phyloP scores from a whole-genome alignment of 2,329 filamentous ascomycete species.

The Achaetomium macrosporum region DNA sequence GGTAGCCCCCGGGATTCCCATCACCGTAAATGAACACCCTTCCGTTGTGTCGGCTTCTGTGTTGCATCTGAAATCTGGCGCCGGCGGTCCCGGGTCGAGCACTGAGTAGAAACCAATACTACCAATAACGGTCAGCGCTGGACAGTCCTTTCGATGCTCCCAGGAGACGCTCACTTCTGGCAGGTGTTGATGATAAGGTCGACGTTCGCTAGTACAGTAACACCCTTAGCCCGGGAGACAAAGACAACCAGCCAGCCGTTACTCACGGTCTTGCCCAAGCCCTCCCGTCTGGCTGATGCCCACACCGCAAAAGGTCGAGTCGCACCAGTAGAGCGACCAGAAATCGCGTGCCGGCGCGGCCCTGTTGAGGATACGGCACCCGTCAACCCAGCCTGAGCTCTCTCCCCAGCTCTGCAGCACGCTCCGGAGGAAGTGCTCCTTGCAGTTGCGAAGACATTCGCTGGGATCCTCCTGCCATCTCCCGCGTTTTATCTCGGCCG shows the following conservation, averaged over 20 bases:
- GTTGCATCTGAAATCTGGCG: conserved; percentile 26
- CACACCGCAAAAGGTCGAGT: conserved; percentile 46
- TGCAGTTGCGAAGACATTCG: conserved; percentile 33
- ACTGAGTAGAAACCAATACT: conserved; percentile 30
- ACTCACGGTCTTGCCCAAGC: conserved; percentile 42
- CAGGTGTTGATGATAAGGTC: conserved; percentile 47
- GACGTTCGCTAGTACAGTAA: conserved; percentile 39
- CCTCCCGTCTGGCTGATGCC: conserved; percentile 27
- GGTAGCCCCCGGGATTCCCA: conserved; percentile 1
- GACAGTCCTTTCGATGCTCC: background rate
- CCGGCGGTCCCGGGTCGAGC: conserved; percentile 34
- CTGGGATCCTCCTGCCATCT: conserved; percentile 28
- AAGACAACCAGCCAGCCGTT: background rate
- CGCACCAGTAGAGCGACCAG: conserved; percentile 47
- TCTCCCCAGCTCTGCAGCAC: conserved; percentile 25
- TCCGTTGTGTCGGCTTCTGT: conserved; percentile 12
- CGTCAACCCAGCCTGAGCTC: conserved; percentile 28
- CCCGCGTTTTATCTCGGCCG: conserved; percentile 15
- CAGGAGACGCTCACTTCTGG: conserved; percentile 37
- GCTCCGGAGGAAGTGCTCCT: conserved; percentile 28
- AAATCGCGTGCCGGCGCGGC: conserved; percentile 30
- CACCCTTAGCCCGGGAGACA: conserved; percentile 19
- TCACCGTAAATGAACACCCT: conserved; percentile 8
- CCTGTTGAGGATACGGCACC: conserved; percentile 30
- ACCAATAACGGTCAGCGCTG: conserved; percentile 10